Percentiles rank a stretch among this genome's conserved stretches.
These are phyloP conservation scores for Leptographium procerum DNA, from an alignment of 2,329 filamentous ascomycete genomes.

Conservation along the genomic window DNA sequence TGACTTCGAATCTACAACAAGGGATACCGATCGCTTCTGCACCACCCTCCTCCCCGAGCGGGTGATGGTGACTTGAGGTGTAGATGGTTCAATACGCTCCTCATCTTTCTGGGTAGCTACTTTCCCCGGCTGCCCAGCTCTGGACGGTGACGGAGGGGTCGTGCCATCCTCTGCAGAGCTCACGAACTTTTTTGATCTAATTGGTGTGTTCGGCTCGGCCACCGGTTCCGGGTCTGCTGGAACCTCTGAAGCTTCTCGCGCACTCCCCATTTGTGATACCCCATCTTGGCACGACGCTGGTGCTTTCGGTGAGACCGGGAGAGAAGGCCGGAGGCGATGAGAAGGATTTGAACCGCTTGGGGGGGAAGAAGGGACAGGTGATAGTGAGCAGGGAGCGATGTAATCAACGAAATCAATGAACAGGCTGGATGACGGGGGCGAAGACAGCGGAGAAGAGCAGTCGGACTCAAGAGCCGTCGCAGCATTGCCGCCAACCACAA, in stretches of 20 bases:
- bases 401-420: background rate
- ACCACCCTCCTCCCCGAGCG: constrained; percentile 2
- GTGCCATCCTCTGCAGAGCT: background rate
- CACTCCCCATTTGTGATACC: background rate
- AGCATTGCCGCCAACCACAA: background rate
- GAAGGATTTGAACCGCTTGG: background rate
- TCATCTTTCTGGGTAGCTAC: background rate
- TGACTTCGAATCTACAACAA: background rate
- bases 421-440: background rate
- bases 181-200: background rate
- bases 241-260: background rate
- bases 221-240: background rate
- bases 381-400: background rate
- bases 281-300: background rate
- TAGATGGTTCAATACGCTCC: background rate
- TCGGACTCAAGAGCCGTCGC: background rate
- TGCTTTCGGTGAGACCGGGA: background rate
- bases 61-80: background rate
- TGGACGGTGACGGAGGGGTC: background rate
- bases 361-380: background rate
- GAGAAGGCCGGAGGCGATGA: background rate
- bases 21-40: background rate
- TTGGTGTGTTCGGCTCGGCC: background rate
- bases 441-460: constrained; percentile 1
- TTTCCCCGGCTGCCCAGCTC: background rate